phyloP scores from a whole-genome alignment of 2,329 filamentous ascomycete species.

The Hypoxylon sp. region DNA sequence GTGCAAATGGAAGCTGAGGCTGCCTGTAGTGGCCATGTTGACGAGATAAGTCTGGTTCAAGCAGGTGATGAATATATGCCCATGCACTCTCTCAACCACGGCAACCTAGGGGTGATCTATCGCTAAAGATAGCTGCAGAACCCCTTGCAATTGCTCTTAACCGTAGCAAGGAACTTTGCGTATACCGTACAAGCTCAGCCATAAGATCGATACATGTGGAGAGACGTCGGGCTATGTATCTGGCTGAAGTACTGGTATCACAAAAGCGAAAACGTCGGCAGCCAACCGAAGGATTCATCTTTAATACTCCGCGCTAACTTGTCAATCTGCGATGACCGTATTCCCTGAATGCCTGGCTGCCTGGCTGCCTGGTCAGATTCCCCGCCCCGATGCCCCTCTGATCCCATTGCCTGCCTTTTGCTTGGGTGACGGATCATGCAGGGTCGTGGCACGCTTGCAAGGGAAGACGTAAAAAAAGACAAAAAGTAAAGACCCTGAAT shows the following conservation, averaged over 20 bases:
- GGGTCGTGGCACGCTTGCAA: not conserved
- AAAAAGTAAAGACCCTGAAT: not conserved
- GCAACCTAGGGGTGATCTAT: too few species aligned
- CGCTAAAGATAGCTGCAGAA: not conserved
- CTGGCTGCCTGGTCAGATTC: too few species aligned
- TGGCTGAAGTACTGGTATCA: not conserved
- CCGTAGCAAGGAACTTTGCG: too few species aligned
- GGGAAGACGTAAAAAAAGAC: not conserved
- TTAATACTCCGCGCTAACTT: too few species aligned
- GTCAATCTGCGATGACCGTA: not conserved
- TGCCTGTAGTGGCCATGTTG: too few species aligned
- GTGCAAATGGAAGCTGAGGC: too few species aligned
- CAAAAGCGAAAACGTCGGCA: not conserved
- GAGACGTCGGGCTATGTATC: not conserved
- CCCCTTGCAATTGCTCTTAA: not conserved
- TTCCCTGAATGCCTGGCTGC: too few species aligned
- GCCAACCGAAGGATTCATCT: slow-evolving; percentile 13
- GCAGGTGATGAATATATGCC: not conserved
- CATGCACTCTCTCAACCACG: too few species aligned
- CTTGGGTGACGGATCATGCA: not conserved
- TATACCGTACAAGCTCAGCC: too few species aligned
- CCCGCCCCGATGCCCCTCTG: not conserved
- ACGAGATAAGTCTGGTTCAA: not conserved
- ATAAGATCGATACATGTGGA: not conserved
- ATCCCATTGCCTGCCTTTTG: not conserved